Evolutionary conservation across 805 yeast species (phyloP).

Genomic region (Vanderwaltozyma polyspora): DNA sequence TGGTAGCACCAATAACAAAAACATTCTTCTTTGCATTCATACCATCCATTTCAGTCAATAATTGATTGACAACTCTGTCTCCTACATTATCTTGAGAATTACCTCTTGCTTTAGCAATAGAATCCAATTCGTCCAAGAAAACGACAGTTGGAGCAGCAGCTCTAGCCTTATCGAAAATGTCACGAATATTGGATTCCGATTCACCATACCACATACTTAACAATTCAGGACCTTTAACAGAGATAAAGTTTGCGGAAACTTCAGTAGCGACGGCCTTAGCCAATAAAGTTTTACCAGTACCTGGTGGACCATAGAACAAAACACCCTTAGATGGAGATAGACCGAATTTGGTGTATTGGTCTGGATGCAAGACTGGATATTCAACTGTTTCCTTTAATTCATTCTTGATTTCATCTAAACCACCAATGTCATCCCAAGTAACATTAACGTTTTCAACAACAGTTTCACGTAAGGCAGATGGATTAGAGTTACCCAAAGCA

Average conservation of each 20-base stretch:
- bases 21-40: slow-evolving; percentile 99
- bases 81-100: slow-evolving; percentile 93
- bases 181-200: slow-evolving; percentile 94
- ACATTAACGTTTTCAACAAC: slow-evolving; percentile 98
- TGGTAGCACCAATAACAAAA: slow-evolving; percentile 97
- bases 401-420: slow-evolving; percentile 88
- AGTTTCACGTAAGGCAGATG: slow-evolving; percentile 98
- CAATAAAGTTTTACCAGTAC: slow-evolving; percentile 97
- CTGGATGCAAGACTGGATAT: slow-evolving; percentile 98
- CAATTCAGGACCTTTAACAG: slow-evolving; percentile 45
- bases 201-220: slow-evolving; percentile 99
- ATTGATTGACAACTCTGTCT: slow-evolving; percentile 95
- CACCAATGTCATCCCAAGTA: slow-evolving; percentile 99
- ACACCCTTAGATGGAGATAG: slow-evolving; percentile 98
- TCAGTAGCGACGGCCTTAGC: slow-evolving; percentile 99
- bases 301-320: slow-evolving; percentile 98
- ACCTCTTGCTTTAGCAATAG: slow-evolving; percentile 97
- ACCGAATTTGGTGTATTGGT: slow-evolving; percentile 96
- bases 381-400: slow-evolving; percentile 98
- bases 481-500: slow-evolving; percentile 95
- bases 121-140: slow-evolving; percentile 94
- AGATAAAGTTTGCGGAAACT: slow-evolving; percentile 94
- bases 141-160: slow-evolving; percentile 99
- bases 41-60: slow-evolving; percentile 98
- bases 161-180: slow-evolving; percentile 94